These are phyloP conservation scores for Hymenoscyphus fructigenus DNA, from an alignment of 2,329 filamentous ascomycete species.

Conservation along the genomic window DNA sequence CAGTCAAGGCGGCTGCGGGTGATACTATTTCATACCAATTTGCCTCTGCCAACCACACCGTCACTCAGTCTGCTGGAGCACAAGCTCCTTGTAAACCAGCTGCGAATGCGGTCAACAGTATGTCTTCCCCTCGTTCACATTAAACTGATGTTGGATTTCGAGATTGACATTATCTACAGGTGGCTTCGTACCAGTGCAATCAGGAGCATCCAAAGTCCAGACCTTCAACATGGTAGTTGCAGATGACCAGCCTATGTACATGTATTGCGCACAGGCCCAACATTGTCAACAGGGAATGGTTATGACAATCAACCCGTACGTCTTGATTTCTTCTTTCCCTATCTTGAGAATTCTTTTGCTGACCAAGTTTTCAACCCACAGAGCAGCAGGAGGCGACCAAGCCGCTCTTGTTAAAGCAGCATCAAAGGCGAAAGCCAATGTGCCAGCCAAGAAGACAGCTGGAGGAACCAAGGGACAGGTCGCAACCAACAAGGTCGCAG, in stretches of 20 bases:
- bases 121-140: too few relatives aligned
- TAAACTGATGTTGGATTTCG: too few relatives aligned
- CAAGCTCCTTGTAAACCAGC: conserved; percentile 59
- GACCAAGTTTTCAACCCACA: too few relatives aligned
- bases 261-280: conserved; percentile 71
- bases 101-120: too few relatives aligned
- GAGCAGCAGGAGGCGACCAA: too few relatives aligned
- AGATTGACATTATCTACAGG: conserved; percentile 59
- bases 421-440: too few relatives aligned
- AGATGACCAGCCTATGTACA: conserved; percentile 72
- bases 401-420: too few relatives aligned
- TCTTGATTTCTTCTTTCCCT: conserved; percentile 5
- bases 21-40: conserved; percentile 68
- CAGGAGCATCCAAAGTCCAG: conserved; percentile 53
- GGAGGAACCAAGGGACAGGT: too few relatives aligned
- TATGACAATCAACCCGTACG: conserved; percentile 42
- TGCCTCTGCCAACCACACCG: conserved; percentile 70
- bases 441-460: too few relatives aligned
- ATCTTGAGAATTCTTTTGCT: neutral
- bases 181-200: conserved; percentile 64
- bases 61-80: conserved; percentile 75
- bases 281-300: conserved; percentile 61
- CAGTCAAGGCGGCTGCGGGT: conserved; percentile 60
- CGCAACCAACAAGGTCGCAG: too few relatives aligned
- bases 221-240: conserved; percentile 62